Evolutionary conservation across 78 protist species (phyloP).

Genomic region (Acrasis kona): DNA sequence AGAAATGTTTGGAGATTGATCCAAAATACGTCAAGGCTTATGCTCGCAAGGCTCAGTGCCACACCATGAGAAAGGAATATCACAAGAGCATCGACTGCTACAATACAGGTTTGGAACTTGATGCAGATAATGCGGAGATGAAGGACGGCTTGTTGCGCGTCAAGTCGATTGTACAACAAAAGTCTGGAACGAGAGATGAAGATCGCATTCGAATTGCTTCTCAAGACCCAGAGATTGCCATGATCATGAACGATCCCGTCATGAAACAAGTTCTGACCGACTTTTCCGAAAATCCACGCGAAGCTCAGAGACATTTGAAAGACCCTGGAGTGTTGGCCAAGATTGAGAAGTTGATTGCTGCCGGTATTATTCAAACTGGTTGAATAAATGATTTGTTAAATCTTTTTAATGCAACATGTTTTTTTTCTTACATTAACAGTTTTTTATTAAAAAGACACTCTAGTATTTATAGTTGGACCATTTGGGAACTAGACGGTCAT

Average conservation of each 20-base stretch:
- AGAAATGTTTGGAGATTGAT: conserved; percentile 21
- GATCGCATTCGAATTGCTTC: conserved; percentile 56
- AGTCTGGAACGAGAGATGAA: conserved; percentile 32
- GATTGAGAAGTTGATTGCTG: conserved; percentile 69
- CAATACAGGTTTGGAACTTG: conserved; percentile 54
- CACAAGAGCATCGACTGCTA: conserved; percentile 64
- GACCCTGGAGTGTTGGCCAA: conserved; percentile 60
- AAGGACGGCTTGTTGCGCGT: conserved; percentile 17
- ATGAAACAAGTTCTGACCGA: conserved; percentile 62
- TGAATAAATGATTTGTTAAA: no score
- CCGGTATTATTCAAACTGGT: conserved; percentile 66
- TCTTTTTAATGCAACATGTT: no score
- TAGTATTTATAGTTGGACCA: no score
- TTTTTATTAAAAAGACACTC: no score
- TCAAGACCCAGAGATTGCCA: conserved; percentile 75
- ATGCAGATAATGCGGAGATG: conserved; percentile 45
- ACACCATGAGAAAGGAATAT: conserved; percentile 62
- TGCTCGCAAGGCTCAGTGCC: conserved; percentile 47
- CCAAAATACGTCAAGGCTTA: conserved; percentile 46
- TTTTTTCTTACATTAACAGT: no score
- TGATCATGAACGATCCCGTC: conserved; percentile 60
- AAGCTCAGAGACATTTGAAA: conserved; percentile 37
- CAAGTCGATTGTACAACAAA: background rate
- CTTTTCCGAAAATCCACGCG: conserved; percentile 51
- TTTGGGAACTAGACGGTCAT: no score